phyloP scores from a whole-genome alignment of 176 grass and related monocot genomes.

The Tillandsia fasciculata region DNA sequence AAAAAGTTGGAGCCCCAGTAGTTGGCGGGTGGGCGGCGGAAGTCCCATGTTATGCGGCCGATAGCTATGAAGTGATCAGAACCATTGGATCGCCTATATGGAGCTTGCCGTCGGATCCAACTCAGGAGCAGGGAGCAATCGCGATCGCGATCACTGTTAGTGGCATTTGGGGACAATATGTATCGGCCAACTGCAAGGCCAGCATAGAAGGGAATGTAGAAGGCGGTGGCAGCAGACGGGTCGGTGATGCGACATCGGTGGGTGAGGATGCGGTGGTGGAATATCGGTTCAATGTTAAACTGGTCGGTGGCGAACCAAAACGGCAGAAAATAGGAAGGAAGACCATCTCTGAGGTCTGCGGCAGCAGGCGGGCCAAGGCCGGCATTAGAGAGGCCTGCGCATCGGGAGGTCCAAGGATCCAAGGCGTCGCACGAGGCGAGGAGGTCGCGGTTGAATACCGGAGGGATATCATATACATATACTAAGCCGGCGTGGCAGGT shows the following conservation, averaged over 20 bases:
- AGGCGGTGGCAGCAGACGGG: constrained; percentile 39
- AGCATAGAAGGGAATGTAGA: constrained; percentile 80
- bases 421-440: constrained; percentile 43
- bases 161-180: constrained; percentile 52
- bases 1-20: constrained; percentile 71
- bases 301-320: constrained; percentile 82
- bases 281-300: constrained; percentile 57
- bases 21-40: constrained; percentile 42
- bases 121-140: constrained; percentile 36
- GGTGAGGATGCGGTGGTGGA: constrained; percentile 70
- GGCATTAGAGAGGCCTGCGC: constrained; percentile 40
- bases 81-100: constrained; percentile 46
- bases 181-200: constrained; percentile 65
- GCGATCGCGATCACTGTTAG: constrained; percentile 40
- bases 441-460: constrained; percentile 63
- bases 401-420: constrained; percentile 60
- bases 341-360: constrained; percentile 11
- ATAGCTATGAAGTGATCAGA: constrained; percentile 77
- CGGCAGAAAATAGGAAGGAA: constrained; percentile 21
- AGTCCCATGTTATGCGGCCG: constrained; percentile 92
- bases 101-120: constrained; percentile 50
- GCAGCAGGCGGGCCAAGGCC: constrained; percentile 38
- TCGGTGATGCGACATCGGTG: constrained; percentile 64
- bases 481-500: constrained; percentile 37
- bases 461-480: constrained; percentile 70